Percentiles rank a stretch among this genome's conserved stretches.
Conservation (phyloP, 2,329 filamentous ascomycete species). For the Pseudogymnoascus sp. region DNA sequence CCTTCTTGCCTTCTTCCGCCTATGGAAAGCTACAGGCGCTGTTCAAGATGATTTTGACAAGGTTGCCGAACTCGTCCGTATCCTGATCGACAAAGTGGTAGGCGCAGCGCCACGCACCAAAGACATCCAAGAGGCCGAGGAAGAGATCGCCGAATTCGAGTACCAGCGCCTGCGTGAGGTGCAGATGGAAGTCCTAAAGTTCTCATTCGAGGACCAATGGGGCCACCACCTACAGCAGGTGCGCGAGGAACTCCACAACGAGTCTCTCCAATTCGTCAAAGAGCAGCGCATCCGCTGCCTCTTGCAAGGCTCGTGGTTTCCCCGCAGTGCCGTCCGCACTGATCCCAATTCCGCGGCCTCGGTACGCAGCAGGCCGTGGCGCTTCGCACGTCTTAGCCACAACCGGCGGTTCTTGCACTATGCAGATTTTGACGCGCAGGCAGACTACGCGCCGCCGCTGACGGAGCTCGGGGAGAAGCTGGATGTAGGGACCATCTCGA, state of each 20-base stretch:
- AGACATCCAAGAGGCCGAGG: slow-evolving; percentile 79
- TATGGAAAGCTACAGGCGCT: slow-evolving; percentile 89
- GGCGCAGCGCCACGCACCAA: slow-evolving; percentile 74
- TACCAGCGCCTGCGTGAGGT: slow-evolving; percentile 69
- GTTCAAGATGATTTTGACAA: slow-evolving; percentile 85
- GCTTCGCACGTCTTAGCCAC: slow-evolving; percentile 82
- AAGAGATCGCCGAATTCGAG: slow-evolving; percentile 79
- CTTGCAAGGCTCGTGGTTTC: slow-evolving; percentile 83
- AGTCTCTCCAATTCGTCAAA: slow-evolving; percentile 92
- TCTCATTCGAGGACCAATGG: slow-evolving; percentile 93
- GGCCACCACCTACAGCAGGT: slow-evolving; percentile 81
- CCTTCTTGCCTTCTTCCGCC: slow-evolving; percentile 76
- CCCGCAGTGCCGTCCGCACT: slow-evolving; percentile 35
- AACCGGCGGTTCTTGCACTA: slow-evolving; percentile 88
- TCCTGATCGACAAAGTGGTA: slow-evolving; percentile 82
- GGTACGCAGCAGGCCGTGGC: slow-evolving; percentile 47
- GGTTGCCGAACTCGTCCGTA: slow-evolving; percentile 81
- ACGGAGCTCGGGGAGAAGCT: slow-evolving; percentile 73
- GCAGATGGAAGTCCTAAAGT: slow-evolving; percentile 87
- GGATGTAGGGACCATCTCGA: slow-evolving; percentile 80
- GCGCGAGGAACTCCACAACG: slow-evolving; percentile 82
- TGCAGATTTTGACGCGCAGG: slow-evolving; percentile 67
- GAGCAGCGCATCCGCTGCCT: slow-evolving; percentile 90
- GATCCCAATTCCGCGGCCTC: slow-evolving; percentile 28
- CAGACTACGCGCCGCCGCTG: slow-evolving; percentile 58